phyloP scores from a whole-genome alignment of 257 asterid genomes.

The Nicotiana tomentosiformis region DNA sequence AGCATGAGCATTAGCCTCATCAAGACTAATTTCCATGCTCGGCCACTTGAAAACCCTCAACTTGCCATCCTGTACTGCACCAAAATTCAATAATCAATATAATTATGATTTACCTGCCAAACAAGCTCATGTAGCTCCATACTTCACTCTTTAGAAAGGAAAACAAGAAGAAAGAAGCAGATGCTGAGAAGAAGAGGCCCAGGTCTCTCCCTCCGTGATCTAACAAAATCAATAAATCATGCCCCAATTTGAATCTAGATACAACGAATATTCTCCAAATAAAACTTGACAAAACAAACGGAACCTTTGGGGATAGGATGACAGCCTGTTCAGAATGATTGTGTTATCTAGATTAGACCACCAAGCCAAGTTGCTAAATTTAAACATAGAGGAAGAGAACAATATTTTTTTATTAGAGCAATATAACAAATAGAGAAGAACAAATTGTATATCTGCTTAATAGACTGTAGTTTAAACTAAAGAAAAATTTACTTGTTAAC shows the following conservation, averaged over 20 bases:
- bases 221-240: not conserved
- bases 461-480: not conserved
- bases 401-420: not conserved
- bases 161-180: not conserved
- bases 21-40: constrained; percentile 60
- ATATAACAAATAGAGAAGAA: not conserved
- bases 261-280: not conserved
- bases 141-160: not conserved
- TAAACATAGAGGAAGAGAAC: not conserved
- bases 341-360: not conserved
- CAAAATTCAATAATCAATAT: constrained; percentile 26
- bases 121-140: constrained; percentile 1
- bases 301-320: not conserved
- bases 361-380: not conserved
- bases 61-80: constrained; percentile 87
- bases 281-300: not conserved
- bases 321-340: not conserved
- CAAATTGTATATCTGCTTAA: not conserved
- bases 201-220: not conserved
- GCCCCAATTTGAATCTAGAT: not conserved
- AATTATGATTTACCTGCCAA: not conserved
- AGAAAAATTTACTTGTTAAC: not conserved
- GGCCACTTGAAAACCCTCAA: constrained; percentile 94
- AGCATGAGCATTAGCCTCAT: constrained; percentile 56
- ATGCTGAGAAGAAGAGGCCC: not conserved